These are phyloP conservation scores for Bonia amplexicaulis DNA, from an alignment of 176 grass and related monocot genomes.

Conservation along the genomic window DNA sequence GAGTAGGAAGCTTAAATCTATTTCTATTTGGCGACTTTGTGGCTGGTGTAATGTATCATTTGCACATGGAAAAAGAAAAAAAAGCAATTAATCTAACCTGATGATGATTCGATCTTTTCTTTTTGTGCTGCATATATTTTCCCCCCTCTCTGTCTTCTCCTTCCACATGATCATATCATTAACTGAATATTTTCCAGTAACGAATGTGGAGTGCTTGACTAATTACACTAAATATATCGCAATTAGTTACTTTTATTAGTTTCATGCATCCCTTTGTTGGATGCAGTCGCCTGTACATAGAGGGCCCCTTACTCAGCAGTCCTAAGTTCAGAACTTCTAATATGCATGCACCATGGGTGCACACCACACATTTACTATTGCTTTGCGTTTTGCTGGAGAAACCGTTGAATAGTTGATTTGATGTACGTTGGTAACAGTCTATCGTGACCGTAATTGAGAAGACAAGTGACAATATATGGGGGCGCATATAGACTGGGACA, in stretches of 20 bases:
- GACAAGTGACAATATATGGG: too few relatives aligned
- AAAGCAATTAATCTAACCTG: constrained; percentile 20
- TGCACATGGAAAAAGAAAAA: constrained; percentile 40
- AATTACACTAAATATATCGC: background rate
- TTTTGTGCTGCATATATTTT: background rate
- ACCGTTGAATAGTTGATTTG: background rate
- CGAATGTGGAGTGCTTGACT: background rate
- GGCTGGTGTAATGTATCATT: constrained; percentile 34
- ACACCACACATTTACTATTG: background rate
- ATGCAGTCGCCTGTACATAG: background rate
- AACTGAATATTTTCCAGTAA: background rate
- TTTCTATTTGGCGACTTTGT: constrained; percentile 24
- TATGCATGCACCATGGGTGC: background rate
- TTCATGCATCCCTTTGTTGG: background rate
- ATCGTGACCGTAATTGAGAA: too few relatives aligned
- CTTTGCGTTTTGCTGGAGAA: background rate
- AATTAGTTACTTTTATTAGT: background rate
- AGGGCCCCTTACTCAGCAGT: background rate
- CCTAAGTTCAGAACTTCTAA: background rate
- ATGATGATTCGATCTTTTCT: constrained; percentile 8
- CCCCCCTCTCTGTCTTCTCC: background rate
- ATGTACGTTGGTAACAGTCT: too few relatives aligned
- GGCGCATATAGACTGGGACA: too few relatives aligned
- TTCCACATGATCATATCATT: background rate
- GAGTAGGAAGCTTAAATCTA: constrained; percentile 19